These are phyloP conservation scores for Malassezia cuniculi DNA, from an alignment of 1,284 basidiomycete genomes.

Conservation along the genomic window DNA sequence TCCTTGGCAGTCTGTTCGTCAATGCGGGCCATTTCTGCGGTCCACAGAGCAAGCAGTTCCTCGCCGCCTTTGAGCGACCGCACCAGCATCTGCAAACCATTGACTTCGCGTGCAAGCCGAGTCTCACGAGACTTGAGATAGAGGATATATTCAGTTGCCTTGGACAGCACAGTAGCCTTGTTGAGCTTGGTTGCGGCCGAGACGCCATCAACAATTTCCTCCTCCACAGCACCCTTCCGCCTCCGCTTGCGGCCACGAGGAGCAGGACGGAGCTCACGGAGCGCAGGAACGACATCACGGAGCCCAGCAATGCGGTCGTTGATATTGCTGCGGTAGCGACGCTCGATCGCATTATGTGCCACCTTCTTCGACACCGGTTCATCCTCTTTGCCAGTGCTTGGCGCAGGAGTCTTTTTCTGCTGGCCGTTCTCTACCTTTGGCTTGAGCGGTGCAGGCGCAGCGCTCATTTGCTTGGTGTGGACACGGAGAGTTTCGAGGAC, in stretches of 20 bases:
- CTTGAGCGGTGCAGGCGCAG: too few species aligned
- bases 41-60: conserved; percentile 37
- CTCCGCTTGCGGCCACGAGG: conserved; percentile 24
- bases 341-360: conserved; percentile 41
- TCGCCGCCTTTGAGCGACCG: conserved; percentile 38
- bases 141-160: conserved; percentile 43
- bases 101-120: conserved; percentile 29
- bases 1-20: conserved; percentile 7
- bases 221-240: conserved; percentile 24
- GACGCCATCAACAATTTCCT: conserved; percentile 41
- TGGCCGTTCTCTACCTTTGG: too few species aligned
- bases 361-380: conserved; percentile 24
- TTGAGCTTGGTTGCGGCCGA: conserved; percentile 43
- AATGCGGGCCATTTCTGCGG: conserved; percentile 32
- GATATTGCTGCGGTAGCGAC: conserved; percentile 43
- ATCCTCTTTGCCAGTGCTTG: too few species aligned
- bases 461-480: too few species aligned
- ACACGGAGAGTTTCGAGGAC: too few species aligned
- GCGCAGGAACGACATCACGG: conserved; percentile 65
- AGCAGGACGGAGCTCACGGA: conserved; percentile 47
- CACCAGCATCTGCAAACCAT: conserved; percentile 31
- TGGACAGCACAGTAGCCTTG: conserved; percentile 41
- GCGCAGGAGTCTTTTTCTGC: too few species aligned
- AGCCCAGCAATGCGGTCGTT: conserved; percentile 42
- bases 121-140: conserved; percentile 38